A percentile compares a stretch with the other conserved stretches of the same genome.
Evolutionary conservation across 805 yeast species (phyloP).

Genomic region (Kazachstania africana): DNA sequence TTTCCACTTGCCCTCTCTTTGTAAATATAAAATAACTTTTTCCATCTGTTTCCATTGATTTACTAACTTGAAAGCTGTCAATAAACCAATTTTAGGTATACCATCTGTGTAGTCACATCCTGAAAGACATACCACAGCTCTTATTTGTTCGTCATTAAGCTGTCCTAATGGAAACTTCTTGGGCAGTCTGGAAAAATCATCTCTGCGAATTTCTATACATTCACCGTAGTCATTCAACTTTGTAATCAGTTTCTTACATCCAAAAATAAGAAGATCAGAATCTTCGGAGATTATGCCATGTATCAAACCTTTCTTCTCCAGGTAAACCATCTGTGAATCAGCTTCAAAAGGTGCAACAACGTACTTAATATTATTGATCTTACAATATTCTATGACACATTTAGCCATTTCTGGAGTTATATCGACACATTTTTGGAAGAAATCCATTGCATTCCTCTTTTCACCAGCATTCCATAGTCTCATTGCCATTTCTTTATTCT

Average conservation of each 20-base stretch:
- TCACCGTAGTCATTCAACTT: slow-evolving; percentile 63
- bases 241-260: slow-evolving; percentile 64
- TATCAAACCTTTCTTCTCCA: slow-evolving; percentile 63
- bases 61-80: slow-evolving; percentile 57
- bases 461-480: slow-evolving; percentile 42
- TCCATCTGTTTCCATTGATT: slow-evolving; percentile 40
- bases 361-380: slow-evolving; percentile 43
- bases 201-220: slow-evolving; percentile 57
- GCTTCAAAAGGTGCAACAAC: slow-evolving; percentile 98
- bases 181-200: slow-evolving; percentile 38
- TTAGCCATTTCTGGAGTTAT: slow-evolving; percentile 89
- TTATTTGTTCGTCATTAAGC: slow-evolving; percentile 45
- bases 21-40: slow-evolving; percentile 42
- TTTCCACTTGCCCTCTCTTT: slow-evolving; percentile 45
- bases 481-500: slow-evolving; percentile 47
- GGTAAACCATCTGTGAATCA: slow-evolving; percentile 89
- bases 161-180: slow-evolving; percentile 38
- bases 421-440: slow-evolving; percentile 68
- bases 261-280: slow-evolving; percentile 84
- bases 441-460: slow-evolving; percentile 48
- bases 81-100: slow-evolving; percentile 66
- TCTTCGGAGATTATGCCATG: slow-evolving; percentile 90
- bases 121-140: slow-evolving; percentile 74
- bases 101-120: slow-evolving; percentile 97
- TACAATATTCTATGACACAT: slow-evolving; percentile 63